These are phyloP conservation scores for Petunia secreta DNA, from an alignment of 257 asterid genomes.

Conservation along the genomic window DNA sequence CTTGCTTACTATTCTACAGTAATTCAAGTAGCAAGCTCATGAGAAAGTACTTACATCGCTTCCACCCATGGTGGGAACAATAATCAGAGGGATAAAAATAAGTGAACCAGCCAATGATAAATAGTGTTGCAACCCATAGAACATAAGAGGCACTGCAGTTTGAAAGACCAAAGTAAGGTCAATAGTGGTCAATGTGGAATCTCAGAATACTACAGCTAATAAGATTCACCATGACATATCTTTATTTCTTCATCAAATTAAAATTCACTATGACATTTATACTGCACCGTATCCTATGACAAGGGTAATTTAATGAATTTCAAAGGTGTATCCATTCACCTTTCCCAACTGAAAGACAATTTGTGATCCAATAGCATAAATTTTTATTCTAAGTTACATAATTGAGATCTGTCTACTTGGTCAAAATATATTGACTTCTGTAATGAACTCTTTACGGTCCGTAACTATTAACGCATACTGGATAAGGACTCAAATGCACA, in stretches of 20 bases:
- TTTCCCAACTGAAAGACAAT: background rate
- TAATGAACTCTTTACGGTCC: background rate
- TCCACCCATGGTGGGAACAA: conserved; percentile 97
- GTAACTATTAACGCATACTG: background rate
- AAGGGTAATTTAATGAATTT: background rate
- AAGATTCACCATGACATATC: background rate
- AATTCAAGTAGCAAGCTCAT: conserved; percentile 14
- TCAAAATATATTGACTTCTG: background rate
- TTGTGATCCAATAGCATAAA: background rate
- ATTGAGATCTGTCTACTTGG: background rate
- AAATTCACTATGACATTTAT: too few relatives aligned
- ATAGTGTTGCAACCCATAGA: conserved; percentile 90
- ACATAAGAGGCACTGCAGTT: conserved; percentile 68
- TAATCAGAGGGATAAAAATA: conserved; percentile 82
- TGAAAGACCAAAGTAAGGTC: conserved; percentile 30
- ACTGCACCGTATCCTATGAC: background rate
- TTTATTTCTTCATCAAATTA: background rate
- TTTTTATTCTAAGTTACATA: background rate
- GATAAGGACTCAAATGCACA: background rate
- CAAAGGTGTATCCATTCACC: background rate
- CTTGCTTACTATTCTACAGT: background rate
- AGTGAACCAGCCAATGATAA: conserved; percentile 96
- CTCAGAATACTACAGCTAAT: background rate
- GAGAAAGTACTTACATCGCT: conserved; percentile 74
- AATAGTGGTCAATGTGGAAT: conserved; percentile 4